phyloP scores from a whole-genome alignment of 495 filamentous ascomycete species.

The Emericellopsis terricola region DNA sequence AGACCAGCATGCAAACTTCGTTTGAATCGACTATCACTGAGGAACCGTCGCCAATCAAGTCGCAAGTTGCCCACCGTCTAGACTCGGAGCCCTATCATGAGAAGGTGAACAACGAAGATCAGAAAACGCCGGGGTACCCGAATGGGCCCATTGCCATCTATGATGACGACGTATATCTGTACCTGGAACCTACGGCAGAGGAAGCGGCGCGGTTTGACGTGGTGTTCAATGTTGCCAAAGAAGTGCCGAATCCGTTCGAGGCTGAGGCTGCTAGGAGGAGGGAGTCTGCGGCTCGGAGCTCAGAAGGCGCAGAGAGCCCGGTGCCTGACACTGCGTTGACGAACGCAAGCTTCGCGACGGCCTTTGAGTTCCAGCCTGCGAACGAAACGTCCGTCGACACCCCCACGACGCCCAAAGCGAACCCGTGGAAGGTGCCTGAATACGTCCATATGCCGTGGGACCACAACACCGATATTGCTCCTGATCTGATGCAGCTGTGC shows the following conservation, averaged over 20 bases:
- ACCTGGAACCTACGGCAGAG: conserved; percentile 72
- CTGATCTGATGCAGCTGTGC: conserved; percentile 70
- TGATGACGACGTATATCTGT: conserved; percentile 80
- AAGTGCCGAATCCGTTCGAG: conserved; percentile 79
- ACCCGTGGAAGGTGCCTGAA: conserved; percentile 45
- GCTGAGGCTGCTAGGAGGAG: conserved; percentile 3
- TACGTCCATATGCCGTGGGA: conserved; percentile 97
- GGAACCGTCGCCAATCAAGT: conserved; percentile 60
- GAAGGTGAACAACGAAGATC: conserved; percentile 44
- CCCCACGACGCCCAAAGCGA: conserved; percentile 40
- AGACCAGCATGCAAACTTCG: conserved; percentile 8
- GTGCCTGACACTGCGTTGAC: conserved; percentile 56
- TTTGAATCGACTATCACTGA: conserved; percentile 39
- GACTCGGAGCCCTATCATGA: conserved; percentile 32
- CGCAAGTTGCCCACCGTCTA: conserved; percentile 33
- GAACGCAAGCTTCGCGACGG: conserved; percentile 51
- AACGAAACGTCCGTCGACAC: conserved; percentile 19
- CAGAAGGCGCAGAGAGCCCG: conserved; percentile 24
- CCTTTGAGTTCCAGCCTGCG: conserved; percentile 37
- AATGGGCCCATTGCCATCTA: conserved; percentile 86
- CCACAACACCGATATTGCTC: conserved; percentile 88
- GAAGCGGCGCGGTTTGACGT: conserved; percentile 81
- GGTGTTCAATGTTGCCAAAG: conserved; percentile 86
- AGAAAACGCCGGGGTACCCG: conserved; percentile 81
- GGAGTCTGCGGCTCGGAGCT: no score